Percentiles rank a stretch among this genome's conserved stretches.
These are phyloP conservation scores for Talaromyces piceae DNA, from an alignment of 2,329 filamentous ascomycete species.

Conservation along the genomic window DNA sequence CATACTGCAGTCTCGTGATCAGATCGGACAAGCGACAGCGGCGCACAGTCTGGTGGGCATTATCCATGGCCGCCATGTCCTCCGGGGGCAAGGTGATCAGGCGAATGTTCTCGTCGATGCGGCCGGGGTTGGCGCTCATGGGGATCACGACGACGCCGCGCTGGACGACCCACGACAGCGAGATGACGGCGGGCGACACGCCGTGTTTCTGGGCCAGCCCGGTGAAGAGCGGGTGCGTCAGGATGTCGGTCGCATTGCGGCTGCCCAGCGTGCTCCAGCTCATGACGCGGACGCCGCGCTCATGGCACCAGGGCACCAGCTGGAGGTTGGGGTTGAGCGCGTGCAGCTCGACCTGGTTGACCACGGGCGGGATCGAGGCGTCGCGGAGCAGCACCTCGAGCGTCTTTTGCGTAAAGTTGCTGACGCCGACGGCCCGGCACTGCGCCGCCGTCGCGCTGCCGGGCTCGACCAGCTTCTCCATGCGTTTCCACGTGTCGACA, in stretches of 20 bases:
- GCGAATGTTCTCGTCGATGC: constrained; percentile 40
- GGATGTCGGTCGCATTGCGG: not conserved
- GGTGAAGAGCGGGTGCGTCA: not conserved
- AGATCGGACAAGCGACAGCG: not conserved
- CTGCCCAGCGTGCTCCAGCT: constrained; percentile 3
- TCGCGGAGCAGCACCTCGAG: constrained; percentile 19
- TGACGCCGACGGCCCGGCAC: constrained; percentile 22
- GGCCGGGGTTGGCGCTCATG: constrained; percentile 39
- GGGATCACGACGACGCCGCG: constrained; percentile 46
- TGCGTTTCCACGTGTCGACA: constrained; percentile 5
- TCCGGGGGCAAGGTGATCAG: constrained; percentile 11
- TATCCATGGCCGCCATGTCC: constrained; percentile 6
- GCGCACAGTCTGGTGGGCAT: not conserved
- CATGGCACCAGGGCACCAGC: constrained; percentile 24
- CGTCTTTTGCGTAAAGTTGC: constrained; percentile 26
- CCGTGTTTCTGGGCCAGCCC: not conserved
- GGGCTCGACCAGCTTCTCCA: constrained; percentile 3
- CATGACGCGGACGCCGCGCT: constrained; percentile 20
- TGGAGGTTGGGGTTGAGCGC: constrained; percentile 25
- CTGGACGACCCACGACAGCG: constrained; percentile 43
- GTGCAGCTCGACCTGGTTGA: constrained; percentile 30
- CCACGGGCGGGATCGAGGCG: constrained; percentile 20
- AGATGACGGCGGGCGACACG: not conserved
- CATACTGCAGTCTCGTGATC: not conserved
- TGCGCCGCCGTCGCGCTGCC: not conserved